Conservation (phyloP, 176 grass and related monocot genomes). For the Triticum monococcum region DNA sequence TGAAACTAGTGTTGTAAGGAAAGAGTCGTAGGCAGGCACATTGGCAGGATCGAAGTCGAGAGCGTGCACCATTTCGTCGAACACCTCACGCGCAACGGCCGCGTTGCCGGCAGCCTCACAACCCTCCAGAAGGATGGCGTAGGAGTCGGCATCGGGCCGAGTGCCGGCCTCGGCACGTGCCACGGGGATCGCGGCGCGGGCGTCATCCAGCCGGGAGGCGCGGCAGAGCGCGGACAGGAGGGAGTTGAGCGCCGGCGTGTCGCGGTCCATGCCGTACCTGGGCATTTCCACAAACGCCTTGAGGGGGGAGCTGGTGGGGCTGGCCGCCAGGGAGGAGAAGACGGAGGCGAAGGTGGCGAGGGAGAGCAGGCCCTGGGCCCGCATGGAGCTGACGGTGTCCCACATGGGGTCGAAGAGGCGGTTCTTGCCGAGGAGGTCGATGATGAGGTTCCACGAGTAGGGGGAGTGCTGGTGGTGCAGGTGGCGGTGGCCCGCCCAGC, state of each 20-base stretch:
- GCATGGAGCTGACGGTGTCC: slow-evolving; percentile 72
- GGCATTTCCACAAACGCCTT: slow-evolving; percentile 60
- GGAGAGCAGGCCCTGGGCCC: slow-evolving; percentile 55
- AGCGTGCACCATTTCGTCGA: slow-evolving; percentile 64
- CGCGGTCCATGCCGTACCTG: slow-evolving; percentile 43
- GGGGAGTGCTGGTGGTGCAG: slow-evolving; percentile 61
- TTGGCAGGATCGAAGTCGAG: slow-evolving; percentile 59
- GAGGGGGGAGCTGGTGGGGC: slow-evolving; percentile 34
- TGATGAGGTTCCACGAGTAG: slow-evolving; percentile 90
- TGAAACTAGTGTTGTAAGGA: slow-evolving; percentile 66
- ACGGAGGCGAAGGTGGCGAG: slow-evolving; percentile 77
- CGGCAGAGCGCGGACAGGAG: slow-evolving; percentile 79
- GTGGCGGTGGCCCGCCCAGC: slow-evolving; percentile 68
- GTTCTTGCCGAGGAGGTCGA: slow-evolving; percentile 89
- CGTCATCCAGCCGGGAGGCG: slow-evolving; percentile 56
- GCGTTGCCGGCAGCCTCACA: slow-evolving; percentile 59
- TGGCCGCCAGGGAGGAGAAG: slow-evolving; percentile 61
- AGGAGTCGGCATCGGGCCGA: slow-evolving; percentile 67
- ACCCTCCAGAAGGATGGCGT: slow-evolving; percentile 80
- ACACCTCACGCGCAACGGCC: slow-evolving; percentile 60
- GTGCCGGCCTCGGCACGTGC: slow-evolving; percentile 23
- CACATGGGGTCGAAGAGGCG: slow-evolving; percentile 65
- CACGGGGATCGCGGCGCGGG: slow-evolving; percentile 47
- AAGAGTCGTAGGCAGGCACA: slow-evolving; percentile 72
- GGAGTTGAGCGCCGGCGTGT: slow-evolving; percentile 69